These are phyloP conservation scores for Leptographium flavum DNA, from an alignment of 2,329 filamentous ascomycete genomes.

Conservation along the genomic window DNA sequence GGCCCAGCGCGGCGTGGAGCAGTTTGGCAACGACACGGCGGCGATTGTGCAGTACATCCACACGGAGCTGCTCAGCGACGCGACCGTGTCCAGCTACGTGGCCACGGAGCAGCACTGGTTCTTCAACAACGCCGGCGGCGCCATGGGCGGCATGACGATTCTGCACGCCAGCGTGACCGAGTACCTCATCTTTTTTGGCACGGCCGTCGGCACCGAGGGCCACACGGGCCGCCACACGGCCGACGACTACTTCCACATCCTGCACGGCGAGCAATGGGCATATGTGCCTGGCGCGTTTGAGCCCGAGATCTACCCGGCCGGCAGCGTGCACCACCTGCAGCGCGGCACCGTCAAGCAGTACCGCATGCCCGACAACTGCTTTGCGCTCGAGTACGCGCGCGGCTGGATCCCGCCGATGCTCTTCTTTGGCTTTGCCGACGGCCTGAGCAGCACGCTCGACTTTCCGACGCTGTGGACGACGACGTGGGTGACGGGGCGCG, in stretches of 20 bases:
- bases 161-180: conserved; percentile 81
- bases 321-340: conserved; percentile 56
- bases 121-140: conserved; percentile 83
- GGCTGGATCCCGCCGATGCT: conserved; percentile 93
- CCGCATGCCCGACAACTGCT: conserved; percentile 62
- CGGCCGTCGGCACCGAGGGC: conserved; percentile 71
- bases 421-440: conserved; percentile 77
- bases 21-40: conserved; percentile 62
- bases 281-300: conserved; percentile 55
- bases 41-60: conserved; percentile 58
- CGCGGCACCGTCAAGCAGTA: conserved; percentile 70
- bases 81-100: conserved; percentile 36
- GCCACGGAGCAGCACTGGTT: conserved; percentile 71
- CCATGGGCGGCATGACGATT: conserved; percentile 86
- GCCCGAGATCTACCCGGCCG: conserved; percentile 55
- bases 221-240: conserved; percentile 81
- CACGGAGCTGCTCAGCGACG: conserved; percentile 44
- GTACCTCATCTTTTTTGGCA: conserved; percentile 82
- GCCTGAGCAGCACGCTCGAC: conserved; percentile 66
- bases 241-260: conserved; percentile 90
- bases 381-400: conserved; percentile 70
- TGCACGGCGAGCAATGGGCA: conserved; percentile 62
- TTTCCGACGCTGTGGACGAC: conserved; percentile 75
- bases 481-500: conserved; percentile 54
- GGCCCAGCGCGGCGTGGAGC: conserved; percentile 47